Conservation (phyloP, 345 rosid species). For the Moringa oleifera region DNA sequence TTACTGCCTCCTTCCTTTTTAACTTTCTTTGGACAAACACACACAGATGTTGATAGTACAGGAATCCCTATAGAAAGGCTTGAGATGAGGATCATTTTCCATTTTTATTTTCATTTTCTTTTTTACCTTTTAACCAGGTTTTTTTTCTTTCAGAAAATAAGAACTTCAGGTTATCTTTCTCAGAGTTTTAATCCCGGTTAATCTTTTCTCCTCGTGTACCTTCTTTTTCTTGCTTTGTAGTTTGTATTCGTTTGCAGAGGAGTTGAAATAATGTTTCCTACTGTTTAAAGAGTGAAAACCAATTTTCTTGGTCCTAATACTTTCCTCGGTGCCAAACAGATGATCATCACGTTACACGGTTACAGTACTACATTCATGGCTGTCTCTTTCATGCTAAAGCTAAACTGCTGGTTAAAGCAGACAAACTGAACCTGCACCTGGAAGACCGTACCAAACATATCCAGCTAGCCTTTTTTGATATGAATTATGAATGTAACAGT, state of each 20-base stretch:
- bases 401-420: constrained; percentile 4
- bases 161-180: constrained; percentile 2
- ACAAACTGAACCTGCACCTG: background rate
- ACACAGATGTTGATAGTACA: constrained; percentile 29
- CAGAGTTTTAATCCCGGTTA: constrained; percentile 3
- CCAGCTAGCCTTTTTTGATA: too few species aligned
- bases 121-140: background rate
- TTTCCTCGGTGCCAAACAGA: background rate
- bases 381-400: constrained; percentile 21
- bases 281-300: constrained; percentile 23
- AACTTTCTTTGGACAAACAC: too few species aligned
- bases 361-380: constrained; percentile 16
- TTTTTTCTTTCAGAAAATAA: background rate
- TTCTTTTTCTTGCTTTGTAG: background rate
- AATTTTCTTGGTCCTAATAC: constrained; percentile 16
- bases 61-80: constrained; percentile 18
- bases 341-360: background rate
- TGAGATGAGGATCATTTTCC: constrained; percentile 9
- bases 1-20: background rate
- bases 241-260: constrained; percentile 20
- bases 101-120: background rate
- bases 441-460: too few species aligned
- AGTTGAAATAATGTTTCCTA: constrained; percentile 21
- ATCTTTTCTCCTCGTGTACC: background rate
- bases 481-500: too few species aligned